Evolutionary conservation across 2,329 filamentous ascomycete species (phyloP), one percentile per base, ranked within the genome.

Genomic region (Phialocephala sp.): DNA sequence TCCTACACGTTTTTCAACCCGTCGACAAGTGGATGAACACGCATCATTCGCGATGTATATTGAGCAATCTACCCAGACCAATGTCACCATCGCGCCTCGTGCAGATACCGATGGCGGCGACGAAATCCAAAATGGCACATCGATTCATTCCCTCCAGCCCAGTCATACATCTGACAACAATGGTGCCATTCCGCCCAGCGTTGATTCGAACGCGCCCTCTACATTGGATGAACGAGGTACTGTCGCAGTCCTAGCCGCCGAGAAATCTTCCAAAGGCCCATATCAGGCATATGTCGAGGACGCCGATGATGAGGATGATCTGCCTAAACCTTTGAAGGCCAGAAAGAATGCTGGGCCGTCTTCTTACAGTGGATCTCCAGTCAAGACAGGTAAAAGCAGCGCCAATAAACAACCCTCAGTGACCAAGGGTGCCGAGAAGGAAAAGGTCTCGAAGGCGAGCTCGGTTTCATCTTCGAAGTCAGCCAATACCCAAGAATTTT

Each of bases 1-100:
- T 11, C 45, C 45, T 20, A 22, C 45, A 8, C 45, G 20, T 50
- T 20, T 22, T 24, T 18, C 45, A 6, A 24, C 22, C 14, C 50
- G 12, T 32, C 50, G 50, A 54, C 22, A 35, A 54, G 24, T 35
- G 4, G 27, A 18, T 35, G 14, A n/a, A 27, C 14, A 18, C 14
- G 12, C 11, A 8, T 6, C 22, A 35, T 27, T 22, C 14, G 27
- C 8, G 12, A 35, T 35, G 50, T 59, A 47, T 59, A n/a, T 18
- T 41, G 15, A 63, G 14, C 35, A 36, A 58, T 27, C 27, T 22
- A 22, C 22, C 27, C 36, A 50, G 32, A 63, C 55, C 22, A n/a
- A 54, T 8, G 27, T 54, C 14, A 35, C 11, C 50, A 54, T 54
- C 12, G 22, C 12, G 8, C 24, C 50, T 5, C 12, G 11, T 8